These are phyloP conservation scores for Hippophae tibetana DNA, from an alignment of 306 rosid genomes.

Conservation along the genomic window DNA sequence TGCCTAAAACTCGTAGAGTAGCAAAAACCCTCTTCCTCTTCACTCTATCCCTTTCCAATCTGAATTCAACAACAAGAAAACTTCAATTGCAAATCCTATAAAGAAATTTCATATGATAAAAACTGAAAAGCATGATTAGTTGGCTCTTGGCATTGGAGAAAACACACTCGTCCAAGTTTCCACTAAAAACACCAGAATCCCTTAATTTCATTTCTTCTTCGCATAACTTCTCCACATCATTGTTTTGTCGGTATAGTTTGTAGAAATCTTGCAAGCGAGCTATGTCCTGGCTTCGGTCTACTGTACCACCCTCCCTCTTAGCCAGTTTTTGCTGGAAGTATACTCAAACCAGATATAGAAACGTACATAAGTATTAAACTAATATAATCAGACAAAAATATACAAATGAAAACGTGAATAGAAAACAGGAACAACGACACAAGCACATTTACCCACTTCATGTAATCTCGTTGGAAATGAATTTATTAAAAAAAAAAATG, in stretches of 20 bases:
- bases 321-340: constrained; percentile 81
- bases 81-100: too few relatives aligned
- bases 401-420: too few relatives aligned
- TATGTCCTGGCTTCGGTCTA: constrained; percentile 84
- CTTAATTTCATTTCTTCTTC: constrained; percentile 79
- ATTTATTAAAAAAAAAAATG: too few relatives aligned
- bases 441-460: too few relatives aligned
- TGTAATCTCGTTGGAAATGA: too few relatives aligned
- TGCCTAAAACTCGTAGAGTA: constrained; percentile 70
- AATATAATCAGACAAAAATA: background rate
- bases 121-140: background rate
- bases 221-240: constrained; percentile 62
- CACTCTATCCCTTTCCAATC: constrained; percentile 79
- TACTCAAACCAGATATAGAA: constrained; percentile 16
- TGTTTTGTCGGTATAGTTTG: constrained; percentile 58
- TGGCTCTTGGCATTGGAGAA: background rate
- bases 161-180: constrained; percentile 85
- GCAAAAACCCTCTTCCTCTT: constrained; percentile 87
- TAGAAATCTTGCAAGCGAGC: constrained; percentile 74
- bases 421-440: too few relatives aligned
- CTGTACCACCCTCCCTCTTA: constrained; percentile 64
- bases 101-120: too few relatives aligned
- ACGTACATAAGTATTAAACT: constrained; percentile 11
- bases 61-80: constrained; percentile 17
- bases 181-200: constrained; percentile 80